Base-by-base conservation (phyloP, 2,329 filamentous ascomycete genomes). In the Cladosporium austrohemisphaericum region DNA sequence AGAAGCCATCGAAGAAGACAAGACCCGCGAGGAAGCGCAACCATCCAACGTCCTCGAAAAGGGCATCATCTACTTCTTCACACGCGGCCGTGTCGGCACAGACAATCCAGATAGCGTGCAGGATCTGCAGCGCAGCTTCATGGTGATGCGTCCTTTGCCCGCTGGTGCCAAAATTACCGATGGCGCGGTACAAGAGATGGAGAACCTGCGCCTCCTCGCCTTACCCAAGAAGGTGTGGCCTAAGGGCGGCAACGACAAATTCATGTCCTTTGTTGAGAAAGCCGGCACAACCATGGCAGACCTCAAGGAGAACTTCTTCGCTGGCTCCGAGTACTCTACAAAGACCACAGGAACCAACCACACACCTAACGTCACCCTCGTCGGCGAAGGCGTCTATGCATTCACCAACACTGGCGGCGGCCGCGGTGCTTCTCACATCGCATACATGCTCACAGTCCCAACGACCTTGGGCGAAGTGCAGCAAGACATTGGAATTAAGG, bases 61-160 rank as follows among this genome's bases (percentile, higher is more conserved):
- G 61, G 90, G 90, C 3, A 79, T 93, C 58, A 83, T 95, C 57
- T 95, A 95, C 74, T 95, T 95, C 76, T 94, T 95, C 73, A 85
- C 86, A 60, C 84, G 90, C 14, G 82, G 83, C 6, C 83, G 88
- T 10, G 87, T 95, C 29, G 80, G 81, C 43, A 76, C 87, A 20
- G 80, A 88, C 4, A 76, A 87, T 5, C 84, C 88, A 0, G 76
- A 84, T 14, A 76, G 78, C 37, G 74, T 92, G 1, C 70, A 78
- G 32, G 89, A 95, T 45, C 78, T 95, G 41, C 81, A 86, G 33
- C 84, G 88, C 41, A 89, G 79, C 54, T 92, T 85, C 71, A 83
- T 95, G 60, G 77, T 95, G 11, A 77, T 95, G 3, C 81, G 86
- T 0, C 89, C 89, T 1, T 72, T 92, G 3, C 80, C 78, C 0